phyloP scores from a whole-genome alignment of 208 protist species.

The Acanthamoeba lenticulata region DNA sequence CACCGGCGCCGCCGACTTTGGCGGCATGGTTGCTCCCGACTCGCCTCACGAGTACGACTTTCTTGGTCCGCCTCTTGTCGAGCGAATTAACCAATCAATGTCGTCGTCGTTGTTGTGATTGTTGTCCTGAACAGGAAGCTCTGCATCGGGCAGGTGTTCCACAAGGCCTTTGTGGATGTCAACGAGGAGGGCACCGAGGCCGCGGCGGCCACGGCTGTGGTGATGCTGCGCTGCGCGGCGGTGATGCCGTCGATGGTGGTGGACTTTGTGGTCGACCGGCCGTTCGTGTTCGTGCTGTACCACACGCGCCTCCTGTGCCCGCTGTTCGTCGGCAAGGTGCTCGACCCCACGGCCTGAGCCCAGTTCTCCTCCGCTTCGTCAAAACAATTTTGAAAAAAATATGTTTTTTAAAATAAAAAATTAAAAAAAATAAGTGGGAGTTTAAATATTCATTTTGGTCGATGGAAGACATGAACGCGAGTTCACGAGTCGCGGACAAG shows the following conservation, averaged over 20 bases:
- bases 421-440: too few species aligned
- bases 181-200: conserved; percentile 48
- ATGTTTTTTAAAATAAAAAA: background rate
- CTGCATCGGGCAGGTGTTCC: background rate
- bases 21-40: background rate
- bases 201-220: background rate
- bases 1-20: background rate
- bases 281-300: conserved; percentile 25
- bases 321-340: background rate
- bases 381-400: background rate
- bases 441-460: too few species aligned
- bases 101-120: background rate
- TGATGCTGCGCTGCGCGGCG: background rate
- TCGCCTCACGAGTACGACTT: background rate
- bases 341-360: background rate
- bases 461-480: too few species aligned
- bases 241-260: background rate
- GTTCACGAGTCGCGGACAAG: too few species aligned
- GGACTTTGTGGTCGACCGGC: conserved; percentile 16
- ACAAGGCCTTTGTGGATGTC: conserved; percentile 42
- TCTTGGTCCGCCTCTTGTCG: background rate
- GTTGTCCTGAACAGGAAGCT: background rate
- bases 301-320: background rate
- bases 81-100: background rate
- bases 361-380: background rate